phyloP scores from a whole-genome alignment of 257 asterid genomes.

The Forsythia suspensa region DNA sequence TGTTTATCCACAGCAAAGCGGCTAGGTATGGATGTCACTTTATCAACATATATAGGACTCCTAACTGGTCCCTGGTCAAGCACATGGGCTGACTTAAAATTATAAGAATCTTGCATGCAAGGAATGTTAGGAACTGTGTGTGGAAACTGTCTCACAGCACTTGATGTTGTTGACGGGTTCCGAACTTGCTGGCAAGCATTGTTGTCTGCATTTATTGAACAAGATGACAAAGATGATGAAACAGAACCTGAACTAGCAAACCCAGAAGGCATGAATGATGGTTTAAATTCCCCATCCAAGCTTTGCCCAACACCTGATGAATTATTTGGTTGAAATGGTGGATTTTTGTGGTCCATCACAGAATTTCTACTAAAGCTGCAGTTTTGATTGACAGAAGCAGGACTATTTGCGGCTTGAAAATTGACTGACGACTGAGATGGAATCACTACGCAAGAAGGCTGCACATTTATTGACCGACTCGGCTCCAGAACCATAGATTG shows the following conservation, averaged over 20 bases:
- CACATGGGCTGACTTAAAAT: slow-evolving; percentile 23
- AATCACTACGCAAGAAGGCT: slow-evolving; percentile 77
- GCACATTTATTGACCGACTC: slow-evolving; percentile 51
- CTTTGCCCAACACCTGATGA: slow-evolving; percentile 41
- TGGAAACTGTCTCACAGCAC: slow-evolving; percentile 32
- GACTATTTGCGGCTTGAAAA: slow-evolving; percentile 47
- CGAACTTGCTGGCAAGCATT: slow-evolving; percentile 37
- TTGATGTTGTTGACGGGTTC: slow-evolving; percentile 33
- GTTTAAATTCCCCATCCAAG: slow-evolving; percentile 37
- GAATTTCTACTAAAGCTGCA: slow-evolving; percentile 38
- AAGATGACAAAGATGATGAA: slow-evolving; percentile 37
- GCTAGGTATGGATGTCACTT: slow-evolving; percentile 55
- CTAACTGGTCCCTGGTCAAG: slow-evolving; percentile 41
- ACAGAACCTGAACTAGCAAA: slow-evolving; percentile 42
- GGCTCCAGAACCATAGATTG: slow-evolving; percentile 40
- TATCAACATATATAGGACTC: slow-evolving; percentile 36
- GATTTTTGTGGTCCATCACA: slow-evolving; percentile 34
- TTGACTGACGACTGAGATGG: slow-evolving; percentile 60
- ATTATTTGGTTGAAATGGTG: slow-evolving; percentile 43
- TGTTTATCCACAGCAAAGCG: slow-evolving; percentile 59
- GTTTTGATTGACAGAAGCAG: slow-evolving; percentile 40
- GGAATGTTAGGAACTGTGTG: slow-evolving; percentile 29
- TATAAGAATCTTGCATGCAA: slow-evolving; percentile 35
- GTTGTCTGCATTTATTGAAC: slow-evolving; percentile 38
- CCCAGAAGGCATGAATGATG: slow-evolving; percentile 30